Conservation (phyloP, 257 asterid species). For the Capsicum rhomboideum region DNA sequence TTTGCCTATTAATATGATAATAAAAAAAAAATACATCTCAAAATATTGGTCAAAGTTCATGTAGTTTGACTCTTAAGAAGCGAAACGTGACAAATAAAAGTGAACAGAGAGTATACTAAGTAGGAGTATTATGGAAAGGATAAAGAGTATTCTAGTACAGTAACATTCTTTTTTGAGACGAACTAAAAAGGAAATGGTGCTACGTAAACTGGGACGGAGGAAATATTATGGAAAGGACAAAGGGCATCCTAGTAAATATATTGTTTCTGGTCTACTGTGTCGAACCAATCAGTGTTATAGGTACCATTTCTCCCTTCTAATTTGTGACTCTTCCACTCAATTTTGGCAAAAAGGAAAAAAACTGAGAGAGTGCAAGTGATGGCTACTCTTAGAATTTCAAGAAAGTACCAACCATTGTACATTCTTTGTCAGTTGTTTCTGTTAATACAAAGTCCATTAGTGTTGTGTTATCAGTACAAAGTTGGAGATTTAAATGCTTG, state of each 20-base stretch:
- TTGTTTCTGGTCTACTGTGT: background rate
- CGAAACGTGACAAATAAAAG: no score
- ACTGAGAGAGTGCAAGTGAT: constrained; percentile 1
- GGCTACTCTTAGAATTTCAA: constrained; percentile 23
- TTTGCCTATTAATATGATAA: no score
- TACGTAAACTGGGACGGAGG: no score
- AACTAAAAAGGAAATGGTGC: no score
- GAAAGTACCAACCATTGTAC: constrained; percentile 16
- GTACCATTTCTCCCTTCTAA: background rate
- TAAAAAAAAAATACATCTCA: no score
- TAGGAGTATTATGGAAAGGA: background rate
- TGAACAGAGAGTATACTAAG: background rate
- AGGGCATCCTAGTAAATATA: background rate
- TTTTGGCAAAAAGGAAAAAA: background rate
- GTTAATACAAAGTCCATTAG: constrained; percentile 21
- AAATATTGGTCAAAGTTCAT: no score
- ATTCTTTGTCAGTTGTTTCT: constrained; percentile 29
- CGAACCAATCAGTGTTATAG: background rate
- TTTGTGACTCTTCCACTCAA: background rate
- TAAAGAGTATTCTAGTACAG: background rate
- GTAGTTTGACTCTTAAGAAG: no score
- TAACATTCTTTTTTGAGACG: no score
- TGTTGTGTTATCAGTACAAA: constrained; percentile 38
- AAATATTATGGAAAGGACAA: background rate
- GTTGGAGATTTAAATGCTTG: constrained; percentile 79